Conservation (phyloP, 768 basidiomycete species). For the Serendipita vermifera region DNA sequence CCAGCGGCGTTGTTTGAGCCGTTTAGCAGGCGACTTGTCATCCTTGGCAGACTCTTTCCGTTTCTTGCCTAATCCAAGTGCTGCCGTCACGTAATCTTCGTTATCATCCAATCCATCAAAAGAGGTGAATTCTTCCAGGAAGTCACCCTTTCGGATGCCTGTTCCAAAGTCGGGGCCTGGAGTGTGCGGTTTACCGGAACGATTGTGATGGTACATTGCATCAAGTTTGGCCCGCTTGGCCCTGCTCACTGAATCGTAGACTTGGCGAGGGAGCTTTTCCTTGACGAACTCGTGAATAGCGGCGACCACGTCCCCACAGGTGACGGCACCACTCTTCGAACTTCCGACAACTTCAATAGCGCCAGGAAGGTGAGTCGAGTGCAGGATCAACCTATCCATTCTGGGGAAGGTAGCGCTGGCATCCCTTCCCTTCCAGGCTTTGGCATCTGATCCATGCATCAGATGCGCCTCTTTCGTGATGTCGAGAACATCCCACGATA, state of each 20-base stretch:
- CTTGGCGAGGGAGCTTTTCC: conserved; percentile 18
- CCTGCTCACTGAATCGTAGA: conserved; percentile 30
- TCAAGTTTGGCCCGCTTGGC: conserved; percentile 32
- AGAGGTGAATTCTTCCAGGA: conserved; percentile 42
- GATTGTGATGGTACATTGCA: conserved; percentile 49
- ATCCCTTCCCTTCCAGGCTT: conserved; percentile 32
- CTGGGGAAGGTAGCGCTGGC: conserved; percentile 57
- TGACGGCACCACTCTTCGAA: conserved; percentile 39
- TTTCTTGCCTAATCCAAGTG: neutral
- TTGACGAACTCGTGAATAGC: conserved; percentile 39
- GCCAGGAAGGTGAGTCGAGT: conserved; percentile 46
- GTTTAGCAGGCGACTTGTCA: neutral
- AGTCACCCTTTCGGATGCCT: conserved; percentile 55
- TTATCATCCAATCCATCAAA: conserved; percentile 49
- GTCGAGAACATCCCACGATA: conserved; percentile 2
- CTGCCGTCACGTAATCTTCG: neutral
- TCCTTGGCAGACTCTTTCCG: neutral
- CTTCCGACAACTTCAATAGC: conserved; percentile 36
- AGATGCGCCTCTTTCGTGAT: neutral
- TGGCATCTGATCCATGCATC: neutral
- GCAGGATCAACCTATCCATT: conserved; percentile 36
- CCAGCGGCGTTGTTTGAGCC: neutral
- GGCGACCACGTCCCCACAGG: conserved; percentile 55
- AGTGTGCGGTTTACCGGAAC: conserved; percentile 46
- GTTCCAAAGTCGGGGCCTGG: conserved; percentile 56